phyloP scores from a whole-genome alignment of 257 asterid genomes.

The Lycium barbarum region DNA sequence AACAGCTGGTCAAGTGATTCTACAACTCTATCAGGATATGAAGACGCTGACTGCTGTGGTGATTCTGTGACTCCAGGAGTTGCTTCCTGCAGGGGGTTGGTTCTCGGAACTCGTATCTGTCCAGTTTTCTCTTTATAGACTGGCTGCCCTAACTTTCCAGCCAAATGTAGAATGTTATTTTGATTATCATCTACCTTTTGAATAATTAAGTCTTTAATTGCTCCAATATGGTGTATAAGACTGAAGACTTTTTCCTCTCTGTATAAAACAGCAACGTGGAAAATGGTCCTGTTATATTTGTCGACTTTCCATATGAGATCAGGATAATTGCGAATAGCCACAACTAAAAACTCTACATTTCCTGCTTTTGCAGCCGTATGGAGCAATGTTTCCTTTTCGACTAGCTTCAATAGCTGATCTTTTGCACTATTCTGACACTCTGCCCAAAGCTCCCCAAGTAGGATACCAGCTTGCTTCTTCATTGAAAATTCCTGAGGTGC shows the following conservation, averaged over 20 bases:
- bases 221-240: too few species aligned
- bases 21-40: background rate
- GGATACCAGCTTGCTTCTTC: background rate
- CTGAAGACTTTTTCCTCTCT: slow-evolving; percentile 32
- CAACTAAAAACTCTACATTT: slow-evolving; percentile 36
- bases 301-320: slow-evolving; percentile 39
- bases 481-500: too few species aligned
- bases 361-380: slow-evolving; percentile 37
- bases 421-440: background rate
- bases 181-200: background rate
- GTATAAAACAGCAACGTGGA: slow-evolving; percentile 37
- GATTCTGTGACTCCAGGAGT: too few species aligned
- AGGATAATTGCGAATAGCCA: slow-evolving; percentile 29
- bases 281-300: background rate
- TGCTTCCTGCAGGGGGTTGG: too few species aligned
- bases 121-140: too few species aligned
- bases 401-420: too few species aligned
- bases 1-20: slow-evolving; percentile 31
- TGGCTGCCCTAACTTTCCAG: slow-evolving; percentile 27
- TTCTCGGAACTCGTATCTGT: too few species aligned
- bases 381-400: background rate
- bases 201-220: too few species aligned
- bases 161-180: slow-evolving; percentile 45
- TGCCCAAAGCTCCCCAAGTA: slow-evolving; percentile 17
- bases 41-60: background rate